Evolutionary conservation across 2,329 filamentous ascomycete species (phyloP), one percentile per base, ranked within the genome.

Genomic region (Claviceps citrina): DNA sequence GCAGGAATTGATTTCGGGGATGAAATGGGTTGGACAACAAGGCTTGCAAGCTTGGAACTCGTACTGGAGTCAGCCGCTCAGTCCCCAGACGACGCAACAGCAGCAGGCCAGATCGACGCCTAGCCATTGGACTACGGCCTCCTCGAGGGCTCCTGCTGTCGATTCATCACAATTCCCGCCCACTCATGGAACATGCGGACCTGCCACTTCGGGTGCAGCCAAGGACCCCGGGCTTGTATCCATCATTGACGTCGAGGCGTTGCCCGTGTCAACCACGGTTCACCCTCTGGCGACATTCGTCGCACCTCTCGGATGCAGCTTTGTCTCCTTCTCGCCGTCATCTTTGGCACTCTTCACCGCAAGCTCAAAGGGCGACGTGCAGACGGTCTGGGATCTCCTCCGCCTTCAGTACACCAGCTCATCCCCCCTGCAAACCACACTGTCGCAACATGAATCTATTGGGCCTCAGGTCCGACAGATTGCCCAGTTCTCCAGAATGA

Each of bases 401-500:
- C 70, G 70, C 31, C 66, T 76, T 35, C 76, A 78, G 53, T 64
- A 73, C 54, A 75, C 72, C 32, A 78, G 73, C 49, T 71, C 71
- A 7, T 79, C 74, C 3, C 66, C 71, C 16, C 57, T 78, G 15
- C 76, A 78, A 50, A 61, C 64, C 31, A 59, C 61, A 0, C 48
- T 60, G n/a, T 39, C 52, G 7, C 67, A 70, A 31, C 68, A 64
- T 41, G 61, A 54, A 13, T 60, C 57, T 25, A 57, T 59, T 13
- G 68, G 73, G 0, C 71, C 72, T 5, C 67, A 73, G 42, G 83
- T 95, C 25, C 79, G 86, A 36, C 84, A 94, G 56, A 70, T 95
- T 44, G 84, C 86, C 7, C 78, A 87, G 44, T 95, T 93, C 54
- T 84, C 84, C 16, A 78, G 91, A 31, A 81, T 95, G 73, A 96